Evolutionary conservation across 495 filamentous ascomycete species (phyloP).

Genomic region (Penicillium ochrochloron): DNA sequence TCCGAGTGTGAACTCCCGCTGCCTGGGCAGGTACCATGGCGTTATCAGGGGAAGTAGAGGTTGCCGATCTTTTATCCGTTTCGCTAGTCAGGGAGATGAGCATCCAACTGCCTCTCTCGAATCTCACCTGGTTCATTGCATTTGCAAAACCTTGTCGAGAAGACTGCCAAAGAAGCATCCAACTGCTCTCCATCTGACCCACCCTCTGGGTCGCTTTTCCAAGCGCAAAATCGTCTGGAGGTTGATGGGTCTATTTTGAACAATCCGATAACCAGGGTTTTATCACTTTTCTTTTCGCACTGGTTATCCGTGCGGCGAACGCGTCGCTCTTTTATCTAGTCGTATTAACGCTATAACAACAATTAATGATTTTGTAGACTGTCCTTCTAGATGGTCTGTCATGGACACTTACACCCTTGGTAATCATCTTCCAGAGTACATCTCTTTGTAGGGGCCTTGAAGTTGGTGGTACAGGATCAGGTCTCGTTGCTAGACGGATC

Average conservation of each 20-base stretch:
- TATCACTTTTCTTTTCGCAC: background rate
- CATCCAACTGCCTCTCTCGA: conserved; percentile 55
- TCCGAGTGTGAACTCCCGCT: background rate
- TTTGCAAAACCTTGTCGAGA: conserved; percentile 33
- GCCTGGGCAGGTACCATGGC: conserved; percentile 26
- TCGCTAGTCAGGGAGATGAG: conserved; percentile 53
- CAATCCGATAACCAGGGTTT: conserved; percentile 13
- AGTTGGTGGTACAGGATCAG: background rate
- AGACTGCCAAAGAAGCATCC: conserved; percentile 57
- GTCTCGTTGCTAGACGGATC: too few relatives aligned
- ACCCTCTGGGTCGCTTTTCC: conserved; percentile 37
- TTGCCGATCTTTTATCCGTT: conserved; percentile 49
- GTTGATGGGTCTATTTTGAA: conserved; percentile 35
- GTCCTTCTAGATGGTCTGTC: background rate
- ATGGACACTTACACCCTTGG: conserved; percentile 6
- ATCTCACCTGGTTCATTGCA: conserved; percentile 29
- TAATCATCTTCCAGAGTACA: background rate
- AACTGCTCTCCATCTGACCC: conserved; percentile 55
- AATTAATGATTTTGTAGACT: background rate
- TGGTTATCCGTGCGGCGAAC: conserved; percentile 20
- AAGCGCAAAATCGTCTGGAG: conserved; percentile 18
- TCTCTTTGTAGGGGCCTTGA: background rate
- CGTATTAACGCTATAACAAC: background rate
- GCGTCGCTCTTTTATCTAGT: conserved; percentile 23
- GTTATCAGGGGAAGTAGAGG: conserved; percentile 44